phyloP scores from a whole-genome alignment of 1,284 basidiomycete species.

The Trametes pubescens region DNA sequence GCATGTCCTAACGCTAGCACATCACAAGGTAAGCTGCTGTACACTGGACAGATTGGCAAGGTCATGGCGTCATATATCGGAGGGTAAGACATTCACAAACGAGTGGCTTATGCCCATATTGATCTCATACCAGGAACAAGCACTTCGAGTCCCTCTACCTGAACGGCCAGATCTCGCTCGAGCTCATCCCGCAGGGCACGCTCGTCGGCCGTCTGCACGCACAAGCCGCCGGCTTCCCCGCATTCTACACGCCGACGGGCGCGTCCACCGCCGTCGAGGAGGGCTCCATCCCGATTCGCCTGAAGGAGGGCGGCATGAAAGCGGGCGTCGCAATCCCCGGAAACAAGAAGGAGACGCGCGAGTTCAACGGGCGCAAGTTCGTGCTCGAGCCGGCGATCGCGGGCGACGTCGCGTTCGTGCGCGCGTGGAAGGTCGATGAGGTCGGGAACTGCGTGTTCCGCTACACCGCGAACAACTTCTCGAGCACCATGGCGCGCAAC shows the following conservation, averaged over 20 bases:
- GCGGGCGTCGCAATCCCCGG: conserved; percentile 75
- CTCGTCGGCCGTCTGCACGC: conserved; percentile 92
- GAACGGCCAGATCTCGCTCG: conserved; percentile 82
- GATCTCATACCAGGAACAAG: conserved; percentile 66
- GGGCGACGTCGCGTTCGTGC: conserved; percentile 90
- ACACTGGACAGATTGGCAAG: conserved; percentile 81
- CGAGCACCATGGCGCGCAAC: conserved; percentile 86
- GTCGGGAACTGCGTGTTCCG: conserved; percentile 89
- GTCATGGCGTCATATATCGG: conserved; percentile 92
- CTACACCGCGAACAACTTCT: conserved; percentile 92
- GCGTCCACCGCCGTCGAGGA: conserved; percentile 88
- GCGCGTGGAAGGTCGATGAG: conserved; percentile 97
- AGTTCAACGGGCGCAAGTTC: conserved; percentile 86
- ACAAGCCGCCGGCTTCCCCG: conserved; percentile 94
- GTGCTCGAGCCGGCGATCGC: conserved; percentile 89
- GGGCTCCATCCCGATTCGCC: conserved; percentile 79
- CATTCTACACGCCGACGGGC: conserved; percentile 96
- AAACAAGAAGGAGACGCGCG: conserved; percentile 80
- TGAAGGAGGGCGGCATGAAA: conserved; percentile 71
- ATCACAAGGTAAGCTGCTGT: conserved; percentile 75
- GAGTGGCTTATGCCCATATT: too few relatives aligned
- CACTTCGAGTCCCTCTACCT: conserved; percentile 83
- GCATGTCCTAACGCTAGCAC: not conserved
- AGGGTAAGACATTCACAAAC: conserved; percentile 54
- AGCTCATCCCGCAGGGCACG: conserved; percentile 92